phyloP scores from a whole-genome alignment of 768 basidiomycete genomes.

The Boletus barrowsii region DNA sequence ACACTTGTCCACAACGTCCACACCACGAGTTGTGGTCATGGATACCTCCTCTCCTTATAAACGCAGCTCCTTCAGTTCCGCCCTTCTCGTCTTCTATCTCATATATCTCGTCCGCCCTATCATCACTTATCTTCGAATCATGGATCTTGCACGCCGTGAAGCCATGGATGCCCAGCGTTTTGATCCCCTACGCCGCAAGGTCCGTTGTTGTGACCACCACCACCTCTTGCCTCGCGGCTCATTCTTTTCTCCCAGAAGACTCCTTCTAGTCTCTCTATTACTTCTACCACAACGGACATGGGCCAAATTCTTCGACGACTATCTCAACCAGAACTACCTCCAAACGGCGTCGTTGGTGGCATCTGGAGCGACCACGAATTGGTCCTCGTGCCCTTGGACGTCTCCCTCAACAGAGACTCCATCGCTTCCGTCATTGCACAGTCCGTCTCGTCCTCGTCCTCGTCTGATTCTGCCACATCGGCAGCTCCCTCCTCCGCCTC shows the following conservation, averaged over 20 bases:
- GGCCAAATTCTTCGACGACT: slow-evolving; percentile 27
- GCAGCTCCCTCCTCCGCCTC: neutral
- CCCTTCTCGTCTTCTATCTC: slow-evolving; percentile 28
- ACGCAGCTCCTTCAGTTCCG: slow-evolving; percentile 26
- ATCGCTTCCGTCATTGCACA: slow-evolving; percentile 14
- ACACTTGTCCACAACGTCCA: slow-evolving; percentile 19
- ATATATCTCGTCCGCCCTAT: slow-evolving; percentile 23
- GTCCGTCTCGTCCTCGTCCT: slow-evolving; percentile 11
- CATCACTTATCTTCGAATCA: slow-evolving; percentile 29
- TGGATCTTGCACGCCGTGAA: slow-evolving; percentile 24
- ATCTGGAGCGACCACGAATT: slow-evolving; percentile 35
- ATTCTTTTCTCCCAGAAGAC: slow-evolving; percentile 23
- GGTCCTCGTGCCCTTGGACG: slow-evolving; percentile 31
- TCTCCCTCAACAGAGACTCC: slow-evolving; percentile 18
- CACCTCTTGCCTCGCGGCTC: slow-evolving; percentile 17
- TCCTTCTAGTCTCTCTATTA: slow-evolving; percentile 8
- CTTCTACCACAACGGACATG: slow-evolving; percentile 20
- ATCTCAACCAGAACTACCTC: slow-evolving; percentile 17
- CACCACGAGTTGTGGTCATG: slow-evolving; percentile 25
- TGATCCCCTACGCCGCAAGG: slow-evolving; percentile 30
- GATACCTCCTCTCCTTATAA: slow-evolving; percentile 22
- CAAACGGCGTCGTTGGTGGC: slow-evolving; percentile 25
- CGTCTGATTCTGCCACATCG: slow-evolving; percentile 13
- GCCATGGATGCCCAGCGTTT: slow-evolving; percentile 34
- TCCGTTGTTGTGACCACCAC: slow-evolving; percentile 19